Base-by-base conservation (phyloP, 139 green algal species). In the Picochlorum costavermella region DNA sequence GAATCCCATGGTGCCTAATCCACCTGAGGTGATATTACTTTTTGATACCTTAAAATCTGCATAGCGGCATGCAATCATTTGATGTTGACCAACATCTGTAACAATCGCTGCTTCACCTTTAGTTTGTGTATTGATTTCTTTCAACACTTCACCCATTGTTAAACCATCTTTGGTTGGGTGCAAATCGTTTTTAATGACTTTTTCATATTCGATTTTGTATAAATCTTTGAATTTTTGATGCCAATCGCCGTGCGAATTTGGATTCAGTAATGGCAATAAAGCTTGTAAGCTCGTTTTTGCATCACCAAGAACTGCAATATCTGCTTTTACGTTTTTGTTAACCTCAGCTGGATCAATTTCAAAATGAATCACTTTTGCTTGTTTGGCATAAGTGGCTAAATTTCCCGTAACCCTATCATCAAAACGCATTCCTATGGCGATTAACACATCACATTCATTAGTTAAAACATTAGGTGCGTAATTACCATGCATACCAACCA, bases 321-420 rank as follows among this genome's bases (percentile, higher is more conserved):
- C 81, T 25, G 91, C 83, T 10, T 83, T 45, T 85, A 98, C 98
- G 93, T 99, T 99, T 85, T 99, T 99, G 76, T 86, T 65, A 69
- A 99, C 96, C 83, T 99, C 92, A 3, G 94, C 94, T 1, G 93
- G 84, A 81, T 99, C 94, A 60, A 99, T 94, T 74, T 99, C 94
- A 45, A 99, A 86, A 81, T 99, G 94, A 63, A 98, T 84, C 69
- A 99, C 96, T 66, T 77, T 79, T 9, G 94, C 80, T 20, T 78
- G 81, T 40, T 76, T 68, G 0, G 94, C 94, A 80, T 98, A 99
- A 6, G 81, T 70, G 65, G 98, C 92, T 53, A 99, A 85, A 83
- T 95, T 96, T 70, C 92, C 78, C 0, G 94, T 99, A 37, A 99
- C 94, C 40, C 94, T 90, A 78, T 99, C 94, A 61, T 99, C 94